Evolutionary conservation across 176 grass and related monocot species (phyloP).

Genomic region (Cocos nucifera): DNA sequence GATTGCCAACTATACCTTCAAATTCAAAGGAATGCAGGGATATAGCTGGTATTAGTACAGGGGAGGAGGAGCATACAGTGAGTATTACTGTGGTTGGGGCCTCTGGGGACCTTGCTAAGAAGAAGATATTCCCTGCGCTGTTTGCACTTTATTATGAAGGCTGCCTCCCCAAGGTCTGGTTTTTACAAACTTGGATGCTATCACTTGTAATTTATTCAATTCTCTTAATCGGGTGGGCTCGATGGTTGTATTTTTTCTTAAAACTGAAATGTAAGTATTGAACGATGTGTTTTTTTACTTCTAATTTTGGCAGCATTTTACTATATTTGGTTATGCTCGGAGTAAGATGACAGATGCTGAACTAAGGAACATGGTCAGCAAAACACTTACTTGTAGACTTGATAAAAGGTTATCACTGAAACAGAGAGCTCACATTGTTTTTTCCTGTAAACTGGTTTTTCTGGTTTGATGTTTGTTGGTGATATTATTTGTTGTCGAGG

Average conservation of each 20-base stretch:
- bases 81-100: slow-evolving; percentile 91
- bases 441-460: no score
- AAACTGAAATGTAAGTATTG: no score
- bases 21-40: slow-evolving; percentile 35
- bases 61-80: slow-evolving; percentile 38
- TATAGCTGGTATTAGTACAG: slow-evolving; percentile 1
- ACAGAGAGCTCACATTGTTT: no score
- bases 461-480: no score
- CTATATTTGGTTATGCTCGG: slow-evolving; percentile 85
- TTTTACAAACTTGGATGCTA: not conserved
- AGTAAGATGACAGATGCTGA: slow-evolving; percentile 98
- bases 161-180: slow-evolving; percentile 64
- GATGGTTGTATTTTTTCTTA: no score
- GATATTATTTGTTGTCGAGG: no score
- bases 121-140: slow-evolving; percentile 97
- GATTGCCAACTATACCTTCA: slow-evolving; percentile 21
- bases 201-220: not conserved
- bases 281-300: not conserved
- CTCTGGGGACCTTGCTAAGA: slow-evolving; percentile 92
- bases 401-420: slow-evolving; percentile 56
- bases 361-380: slow-evolving; percentile 87
- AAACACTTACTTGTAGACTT: slow-evolving; percentile 86
- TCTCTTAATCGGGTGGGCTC: not conserved
- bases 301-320: slow-evolving; percentile 59
- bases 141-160: slow-evolving; percentile 94